Percentiles rank a stretch among this genome's conserved stretches.
Evolutionary conservation across 257 asterid species (phyloP).

Genomic region (Verbena officinalis): DNA sequence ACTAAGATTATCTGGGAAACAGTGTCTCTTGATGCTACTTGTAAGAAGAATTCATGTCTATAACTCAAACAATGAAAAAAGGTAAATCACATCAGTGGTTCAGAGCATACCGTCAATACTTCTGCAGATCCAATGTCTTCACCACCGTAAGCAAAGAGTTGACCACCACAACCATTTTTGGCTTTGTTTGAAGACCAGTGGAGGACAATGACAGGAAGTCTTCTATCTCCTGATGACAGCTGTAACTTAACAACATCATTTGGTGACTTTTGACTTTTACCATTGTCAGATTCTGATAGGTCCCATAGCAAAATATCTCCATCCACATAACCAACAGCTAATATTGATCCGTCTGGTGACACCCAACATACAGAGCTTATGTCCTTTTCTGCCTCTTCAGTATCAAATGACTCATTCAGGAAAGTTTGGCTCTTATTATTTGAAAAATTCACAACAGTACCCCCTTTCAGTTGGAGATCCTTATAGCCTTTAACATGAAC

Average conservation of each 20-base stretch:
- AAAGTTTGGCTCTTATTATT: constrained; percentile 44
- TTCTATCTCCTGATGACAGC: constrained; percentile 71
- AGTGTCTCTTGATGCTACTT: not conserved
- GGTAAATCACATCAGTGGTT: constrained; percentile 27
- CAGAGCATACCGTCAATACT: constrained; percentile 77
- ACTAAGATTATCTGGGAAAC: constrained; percentile 2
- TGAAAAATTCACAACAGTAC: constrained; percentile 47
- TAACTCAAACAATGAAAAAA: constrained; percentile 26
- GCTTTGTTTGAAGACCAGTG: constrained; percentile 72
- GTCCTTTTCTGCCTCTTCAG: constrained; percentile 75
- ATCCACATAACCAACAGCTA: constrained; percentile 97
- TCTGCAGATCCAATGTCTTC: constrained; percentile 93
- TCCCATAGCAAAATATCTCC: constrained; percentile 96
- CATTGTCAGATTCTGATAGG: constrained; percentile 53
- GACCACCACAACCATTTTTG: constrained; percentile 60
- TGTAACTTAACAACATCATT: constrained; percentile 72
- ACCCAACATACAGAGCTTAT: constrained; percentile 97
- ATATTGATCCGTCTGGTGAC: constrained; percentile 81
- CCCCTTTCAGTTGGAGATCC: constrained; percentile 65
- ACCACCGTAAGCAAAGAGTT: constrained; percentile 92
- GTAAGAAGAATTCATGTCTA: constrained; percentile 6
- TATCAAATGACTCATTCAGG: constrained; percentile 45
- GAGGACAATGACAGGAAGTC: constrained; percentile 95
- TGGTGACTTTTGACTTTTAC: constrained; percentile 43
- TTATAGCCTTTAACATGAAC: constrained; percentile 67